Percentiles rank a stretch among this genome's conserved stretches.
Conservation (phyloP, 495 filamentous ascomycete genomes). For the Diplogelasinospora grovesii region DNA sequence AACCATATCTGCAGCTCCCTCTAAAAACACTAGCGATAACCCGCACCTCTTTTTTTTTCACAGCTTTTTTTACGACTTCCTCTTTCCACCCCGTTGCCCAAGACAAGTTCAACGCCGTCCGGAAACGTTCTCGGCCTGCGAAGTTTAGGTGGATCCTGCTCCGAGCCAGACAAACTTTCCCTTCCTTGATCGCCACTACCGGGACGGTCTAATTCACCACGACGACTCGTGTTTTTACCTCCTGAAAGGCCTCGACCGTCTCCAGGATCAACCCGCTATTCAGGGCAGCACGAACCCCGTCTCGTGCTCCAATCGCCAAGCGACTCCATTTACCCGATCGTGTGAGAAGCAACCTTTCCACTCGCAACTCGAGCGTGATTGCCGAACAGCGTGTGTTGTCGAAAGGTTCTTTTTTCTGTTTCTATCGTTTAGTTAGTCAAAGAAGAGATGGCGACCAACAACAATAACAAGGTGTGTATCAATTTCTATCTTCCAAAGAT, state of each 20-base stretch:
- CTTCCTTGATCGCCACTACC: slow-evolving; percentile 6
- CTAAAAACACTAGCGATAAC: slow-evolving; percentile 13
- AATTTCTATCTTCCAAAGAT: not conserved
- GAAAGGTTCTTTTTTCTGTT: not conserved
- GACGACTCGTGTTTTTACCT: slow-evolving; percentile 8
- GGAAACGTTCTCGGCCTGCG: too few species aligned
- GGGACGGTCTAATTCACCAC: slow-evolving; percentile 2
- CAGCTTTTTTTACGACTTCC: slow-evolving; percentile 6
- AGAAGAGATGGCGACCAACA: too few species aligned
- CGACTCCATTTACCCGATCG: not conserved
- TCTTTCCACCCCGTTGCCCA: too few species aligned
- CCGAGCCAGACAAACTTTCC: slow-evolving; percentile 5
- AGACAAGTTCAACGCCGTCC: too few species aligned
- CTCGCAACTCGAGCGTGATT: not conserved
- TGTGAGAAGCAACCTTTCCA: not conserved
- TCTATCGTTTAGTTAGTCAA: not conserved
- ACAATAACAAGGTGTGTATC: not conserved
- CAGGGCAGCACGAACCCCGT: not conserved
- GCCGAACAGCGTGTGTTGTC: not conserved
- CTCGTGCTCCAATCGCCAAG: not conserved
- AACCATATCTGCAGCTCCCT: slow-evolving; percentile 6
- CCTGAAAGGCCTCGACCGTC: slow-evolving; percentile 2
- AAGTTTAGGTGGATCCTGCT: not conserved
- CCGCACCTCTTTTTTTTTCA: slow-evolving; percentile 11
- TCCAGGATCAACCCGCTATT: not conserved